These are phyloP conservation scores for Odontarrhena argentea DNA, from an alignment of 345 rosid species.

Conservation along the genomic window DNA sequence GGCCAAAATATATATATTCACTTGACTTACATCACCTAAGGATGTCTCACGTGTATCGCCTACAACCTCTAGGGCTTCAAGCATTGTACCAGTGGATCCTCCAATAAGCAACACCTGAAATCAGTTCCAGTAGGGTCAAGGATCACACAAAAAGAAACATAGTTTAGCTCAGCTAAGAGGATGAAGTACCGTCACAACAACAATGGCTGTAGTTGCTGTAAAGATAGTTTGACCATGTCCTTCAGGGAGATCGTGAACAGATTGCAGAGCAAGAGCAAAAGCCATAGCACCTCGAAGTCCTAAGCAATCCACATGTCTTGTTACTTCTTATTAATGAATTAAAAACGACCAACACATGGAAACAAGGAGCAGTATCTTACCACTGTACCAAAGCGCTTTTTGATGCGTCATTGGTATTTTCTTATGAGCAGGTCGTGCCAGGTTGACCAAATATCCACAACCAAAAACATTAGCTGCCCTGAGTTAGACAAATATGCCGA, in stretches of 20 bases:
- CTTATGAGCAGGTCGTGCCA: slow-evolving; percentile 76
- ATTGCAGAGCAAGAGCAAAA: slow-evolving; percentile 98
- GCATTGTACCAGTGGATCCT: slow-evolving; percentile 99
- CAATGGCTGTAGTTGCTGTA: slow-evolving; percentile 96
- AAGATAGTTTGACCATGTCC: slow-evolving; percentile 99
- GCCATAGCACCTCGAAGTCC: slow-evolving; percentile 99
- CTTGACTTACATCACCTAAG: slow-evolving; percentile 68
- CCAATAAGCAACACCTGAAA: slow-evolving; percentile 84
- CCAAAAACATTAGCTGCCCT: slow-evolving; percentile 96
- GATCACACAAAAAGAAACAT: slow-evolving; percentile 17
- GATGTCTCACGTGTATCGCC: slow-evolving; percentile 74
- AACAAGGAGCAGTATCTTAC: slow-evolving; percentile 52
- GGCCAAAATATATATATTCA: background rate
- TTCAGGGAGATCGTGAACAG: slow-evolving; percentile 94
- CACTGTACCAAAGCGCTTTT: slow-evolving; percentile 99
- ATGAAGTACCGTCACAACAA: slow-evolving; percentile 76
- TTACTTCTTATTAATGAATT: slow-evolving; percentile 15
- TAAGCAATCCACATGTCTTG: slow-evolving; percentile 41
- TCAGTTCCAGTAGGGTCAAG: slow-evolving; percentile 24
- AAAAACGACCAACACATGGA: slow-evolving; percentile 7
- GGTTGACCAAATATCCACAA: slow-evolving; percentile 88
- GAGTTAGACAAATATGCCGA: slow-evolving; percentile 37
- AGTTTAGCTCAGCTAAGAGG: slow-evolving; percentile 1
- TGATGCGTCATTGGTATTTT: slow-evolving; percentile 88
- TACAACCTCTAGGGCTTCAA: slow-evolving; percentile 87